Conservation (phyloP, 2,329 filamentous ascomycete genomes). For the Trematosphaeria pertusa region DNA sequence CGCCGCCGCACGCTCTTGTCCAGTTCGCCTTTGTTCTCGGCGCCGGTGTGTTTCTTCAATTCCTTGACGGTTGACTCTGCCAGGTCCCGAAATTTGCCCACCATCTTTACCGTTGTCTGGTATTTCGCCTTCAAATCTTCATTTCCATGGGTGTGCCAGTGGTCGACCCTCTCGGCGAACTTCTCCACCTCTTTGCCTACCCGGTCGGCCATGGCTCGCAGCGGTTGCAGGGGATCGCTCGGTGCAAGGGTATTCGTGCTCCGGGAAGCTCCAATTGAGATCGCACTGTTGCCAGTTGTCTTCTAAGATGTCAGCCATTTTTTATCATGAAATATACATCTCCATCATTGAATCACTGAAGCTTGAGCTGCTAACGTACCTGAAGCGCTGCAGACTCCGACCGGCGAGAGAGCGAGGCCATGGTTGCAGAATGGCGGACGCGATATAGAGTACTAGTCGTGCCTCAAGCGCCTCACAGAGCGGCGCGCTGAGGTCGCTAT, state of each 20-base stretch:
- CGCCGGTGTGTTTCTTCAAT: slow-evolving; percentile 53
- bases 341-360: too few species aligned
- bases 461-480: too few species aligned
- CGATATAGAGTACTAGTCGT: too few species aligned
- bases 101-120: slow-evolving; percentile 48
- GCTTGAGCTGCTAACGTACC: slow-evolving; percentile 29
- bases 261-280: slow-evolving; percentile 22
- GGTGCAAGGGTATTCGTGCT: slow-evolving; percentile 18
- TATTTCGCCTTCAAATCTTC: slow-evolving; percentile 60
- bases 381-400: slow-evolving; percentile 33
- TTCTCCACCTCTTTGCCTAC: slow-evolving; percentile 83
- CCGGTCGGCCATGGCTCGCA: slow-evolving; percentile 70
- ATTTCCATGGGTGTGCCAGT: slow-evolving; percentile 59
- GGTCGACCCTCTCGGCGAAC: slow-evolving; percentile 83
- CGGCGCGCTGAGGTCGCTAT: too few species aligned
- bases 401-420: slow-evolving; percentile 36
- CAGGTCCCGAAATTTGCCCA: slow-evolving; percentile 55
- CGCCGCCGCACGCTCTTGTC: slow-evolving; percentile 41
- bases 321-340: too few species aligned
- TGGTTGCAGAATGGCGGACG: slow-evolving; percentile 13
- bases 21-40: slow-evolving; percentile 44
- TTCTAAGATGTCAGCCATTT: too few species aligned
- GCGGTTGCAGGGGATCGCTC: slow-evolving; percentile 61
- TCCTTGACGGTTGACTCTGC: slow-evolving; percentile 58
- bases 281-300: slow-evolving; percentile 19